phyloP scores from a whole-genome alignment of 2,329 filamentous ascomycete genomes.

The Monosporascus sp. region DNA sequence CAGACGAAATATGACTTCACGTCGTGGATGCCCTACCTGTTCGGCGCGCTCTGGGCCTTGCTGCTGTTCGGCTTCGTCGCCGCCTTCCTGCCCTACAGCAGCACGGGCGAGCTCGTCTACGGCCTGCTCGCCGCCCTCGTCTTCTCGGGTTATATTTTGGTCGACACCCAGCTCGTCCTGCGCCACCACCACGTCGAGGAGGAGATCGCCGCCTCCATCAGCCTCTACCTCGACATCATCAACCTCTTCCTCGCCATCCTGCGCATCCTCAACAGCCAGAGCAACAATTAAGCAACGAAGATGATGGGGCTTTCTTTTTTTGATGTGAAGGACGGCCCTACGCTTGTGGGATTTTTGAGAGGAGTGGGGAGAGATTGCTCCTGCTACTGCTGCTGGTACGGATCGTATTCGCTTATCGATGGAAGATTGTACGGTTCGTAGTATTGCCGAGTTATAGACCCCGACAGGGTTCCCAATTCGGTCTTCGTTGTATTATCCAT shows the following conservation, averaged over 20 bases:
- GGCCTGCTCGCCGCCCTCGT: conserved; percentile 76
- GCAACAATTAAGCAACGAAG: conserved; percentile 66
- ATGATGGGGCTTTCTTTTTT: neutral
- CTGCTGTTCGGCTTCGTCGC: conserved; percentile 92
- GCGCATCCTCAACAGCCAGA: conserved; percentile 92
- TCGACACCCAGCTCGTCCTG: conserved; percentile 94
- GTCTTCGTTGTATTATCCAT: no score
- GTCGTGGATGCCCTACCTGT: conserved; percentile 92
- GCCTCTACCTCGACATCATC: conserved; percentile 91
- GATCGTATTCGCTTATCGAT: neutral
- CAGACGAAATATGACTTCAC: conserved; percentile 99
- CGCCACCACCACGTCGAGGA: conserved; percentile 96
- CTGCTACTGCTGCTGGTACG: neutral
- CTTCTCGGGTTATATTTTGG: conserved; percentile 91
- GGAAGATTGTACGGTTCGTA: no score
- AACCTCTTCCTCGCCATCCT: conserved; percentile 96
- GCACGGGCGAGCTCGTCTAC: conserved; percentile 79
- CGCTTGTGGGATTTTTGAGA: no score
- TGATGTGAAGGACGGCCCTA: neutral
- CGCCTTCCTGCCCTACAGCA: conserved; percentile 80
- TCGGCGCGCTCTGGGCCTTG: conserved; percentile 83
- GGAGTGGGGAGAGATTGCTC: neutral
- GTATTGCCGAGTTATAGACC: no score
- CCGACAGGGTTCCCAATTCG: no score
- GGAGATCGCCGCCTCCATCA: conserved; percentile 93